A percentile compares a stretch with the other conserved stretches of the same genome.
These are phyloP conservation scores for Podila minutissima DNA, from an alignment of 192 early-diverging fungal species.

Conservation along the genomic window DNA sequence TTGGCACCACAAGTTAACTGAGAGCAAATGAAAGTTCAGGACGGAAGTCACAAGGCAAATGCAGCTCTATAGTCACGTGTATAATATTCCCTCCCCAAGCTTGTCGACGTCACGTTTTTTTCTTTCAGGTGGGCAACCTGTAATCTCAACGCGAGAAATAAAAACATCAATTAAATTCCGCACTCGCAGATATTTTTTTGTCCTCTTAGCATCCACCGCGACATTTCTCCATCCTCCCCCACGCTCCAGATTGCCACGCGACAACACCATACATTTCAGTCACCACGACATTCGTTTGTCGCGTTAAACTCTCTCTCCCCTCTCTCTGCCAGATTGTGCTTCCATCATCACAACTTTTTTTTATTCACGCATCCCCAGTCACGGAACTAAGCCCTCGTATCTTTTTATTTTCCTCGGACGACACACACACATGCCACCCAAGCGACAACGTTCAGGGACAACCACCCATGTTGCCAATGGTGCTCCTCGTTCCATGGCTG, in stretches of 20 bases:
- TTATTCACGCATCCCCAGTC: background rate
- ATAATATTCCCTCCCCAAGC: background rate
- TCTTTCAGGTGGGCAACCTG: background rate
- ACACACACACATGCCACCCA: conserved; percentile 23
- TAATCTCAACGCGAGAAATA: background rate
- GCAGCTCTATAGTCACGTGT: no score
- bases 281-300: background rate
- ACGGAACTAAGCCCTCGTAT: background rate
- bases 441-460: background rate
- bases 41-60: no score
- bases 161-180: no score
- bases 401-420: background rate
- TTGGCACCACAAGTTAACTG: background rate
- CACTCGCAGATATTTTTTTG: no score
- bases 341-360: background rate
- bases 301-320: background rate
- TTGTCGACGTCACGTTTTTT: conserved; percentile 2
- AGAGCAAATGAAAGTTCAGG: no score
- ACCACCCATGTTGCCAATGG: background rate
- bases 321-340: background rate
- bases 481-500: background rate
- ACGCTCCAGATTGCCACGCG: no score
- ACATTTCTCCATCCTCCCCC: no score
- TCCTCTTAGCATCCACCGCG: no score
- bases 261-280: background rate